Conservation (phyloP, 2,329 filamentous ascomycete species). For the Xylariomycetidae sp. region DNA sequence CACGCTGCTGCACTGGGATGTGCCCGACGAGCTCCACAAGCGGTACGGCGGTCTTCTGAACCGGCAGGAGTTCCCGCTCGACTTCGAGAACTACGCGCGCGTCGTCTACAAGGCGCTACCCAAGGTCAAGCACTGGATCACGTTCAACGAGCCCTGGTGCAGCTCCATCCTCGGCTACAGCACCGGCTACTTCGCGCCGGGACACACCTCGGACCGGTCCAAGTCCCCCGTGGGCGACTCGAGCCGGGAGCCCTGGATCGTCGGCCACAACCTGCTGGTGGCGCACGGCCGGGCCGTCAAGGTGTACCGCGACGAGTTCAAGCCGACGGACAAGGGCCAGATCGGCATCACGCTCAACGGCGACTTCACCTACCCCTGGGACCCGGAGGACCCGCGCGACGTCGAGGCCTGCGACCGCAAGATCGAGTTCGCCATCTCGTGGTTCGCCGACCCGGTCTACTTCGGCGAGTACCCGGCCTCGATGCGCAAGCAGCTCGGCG, state of each 20-base stretch:
- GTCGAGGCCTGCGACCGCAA: slow-evolving; percentile 74
- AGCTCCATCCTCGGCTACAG: slow-evolving; percentile 76
- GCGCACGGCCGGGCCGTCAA: slow-evolving; percentile 79
- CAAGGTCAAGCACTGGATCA: slow-evolving; percentile 84
- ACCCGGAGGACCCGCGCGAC: slow-evolving; percentile 68
- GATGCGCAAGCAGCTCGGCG: slow-evolving; percentile 76
- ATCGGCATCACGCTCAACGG: slow-evolving; percentile 89
- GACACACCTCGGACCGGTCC: slow-evolving; percentile 70
- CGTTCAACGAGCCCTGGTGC: slow-evolving; percentile 89
- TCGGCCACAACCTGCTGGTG: slow-evolving; percentile 74
- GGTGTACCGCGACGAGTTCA: slow-evolving; percentile 78
- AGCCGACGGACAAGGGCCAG: slow-evolving; percentile 65
- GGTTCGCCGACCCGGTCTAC: slow-evolving; percentile 88
- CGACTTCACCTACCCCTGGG: slow-evolving; percentile 79
- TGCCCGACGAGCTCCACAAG: slow-evolving; percentile 72
- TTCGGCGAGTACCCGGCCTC: slow-evolving; percentile 77
- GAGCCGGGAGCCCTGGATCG: slow-evolving; percentile 74
- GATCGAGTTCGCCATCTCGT: slow-evolving; percentile 81
- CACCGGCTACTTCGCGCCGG: slow-evolving; percentile 73
- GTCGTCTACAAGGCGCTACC: slow-evolving; percentile 70
- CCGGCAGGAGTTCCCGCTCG: slow-evolving; percentile 75
- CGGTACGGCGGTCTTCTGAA: slow-evolving; percentile 79
- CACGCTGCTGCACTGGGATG: slow-evolving; percentile 85
- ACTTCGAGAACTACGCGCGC: slow-evolving; percentile 75
- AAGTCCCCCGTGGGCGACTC: slow-evolving; percentile 70